Base-by-base conservation (phyloP, 768 basidiomycete genomes). In the Gloeopeniophorella convolvens region DNA sequence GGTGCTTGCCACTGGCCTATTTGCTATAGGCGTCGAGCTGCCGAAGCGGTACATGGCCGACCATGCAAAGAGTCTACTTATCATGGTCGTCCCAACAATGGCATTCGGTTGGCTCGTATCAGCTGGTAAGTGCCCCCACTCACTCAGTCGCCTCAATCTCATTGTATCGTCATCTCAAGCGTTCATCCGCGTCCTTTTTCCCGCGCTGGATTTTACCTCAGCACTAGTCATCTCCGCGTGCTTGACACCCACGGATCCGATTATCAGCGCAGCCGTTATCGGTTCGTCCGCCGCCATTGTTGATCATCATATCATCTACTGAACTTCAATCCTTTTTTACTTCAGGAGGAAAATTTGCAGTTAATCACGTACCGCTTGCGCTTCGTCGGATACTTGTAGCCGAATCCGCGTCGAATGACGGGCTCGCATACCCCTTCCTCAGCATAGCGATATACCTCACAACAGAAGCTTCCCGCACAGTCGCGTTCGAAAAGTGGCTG, bases 401-500 rank as follows among this genome's bases (percentile, higher is more conserved):
- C 0, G 95, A 98, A 67, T 89, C 88, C 5, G 96, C 94, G 0
- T 84, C 89, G 6, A 99, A 99, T 66, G 96, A 98, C 59, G 96
- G 96, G 2, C 75, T 97, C 12, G 92, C 94, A 2, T 96, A 94
- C 65, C 93, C 93, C 0, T 97, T 97, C 65, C 72, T 97, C 48
- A 78, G 80, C 23, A 74, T 98, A 45, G 80, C 94, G 3, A 73
- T 98, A 9, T 97, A 95, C 64, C 73, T 98, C 39, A 83, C 83
- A 9, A 57, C 91, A 4, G 89, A 95, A 55, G 61, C 74, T 0
- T 76, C 82, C 3, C 72, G 68, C 12, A 67, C 72, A 0, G 72
- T 73, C 9, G 90, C 92, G 4, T 69, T 96, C 28, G 80, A 74
- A 11, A 78, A 92, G 61, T 96, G 96, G 94, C 70, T 94, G 47